Evolutionary conservation across 2,329 filamentous ascomycete species (phyloP), one percentile per base, ranked within the genome.

Genomic region (Helicocarpus griseus): DNA sequence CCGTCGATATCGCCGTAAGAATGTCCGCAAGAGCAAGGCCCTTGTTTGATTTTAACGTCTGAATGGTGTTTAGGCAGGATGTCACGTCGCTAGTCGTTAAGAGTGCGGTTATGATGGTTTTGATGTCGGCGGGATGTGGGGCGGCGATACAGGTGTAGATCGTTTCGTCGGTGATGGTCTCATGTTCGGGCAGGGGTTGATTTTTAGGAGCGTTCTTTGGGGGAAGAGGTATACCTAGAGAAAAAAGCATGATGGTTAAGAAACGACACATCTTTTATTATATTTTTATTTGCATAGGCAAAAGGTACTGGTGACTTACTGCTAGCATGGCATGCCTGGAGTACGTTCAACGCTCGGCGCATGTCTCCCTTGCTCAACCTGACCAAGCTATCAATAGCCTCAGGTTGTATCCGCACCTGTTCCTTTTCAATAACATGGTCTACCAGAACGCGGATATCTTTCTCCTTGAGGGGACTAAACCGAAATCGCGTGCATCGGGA

Each of bases 71-170:
- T 47, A 98, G 76, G 64, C 91, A 96, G 31, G 87, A 88, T 1
- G 87, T 94, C 46, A 98, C 87, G 64, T 98, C 91, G 50, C 82
- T 80, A 1, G 87, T 96, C 50, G 80, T 83, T 26, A 97, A 79
- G 29, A 98, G 77, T 0, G 89, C 95, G 58, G 85, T 79, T 58
- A 90, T 77, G 50, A 98, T 97, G 60, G 86, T 82, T 58, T 81
- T 78, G 63, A 97, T 89, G 61, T 95, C 91, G 22, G 85, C 82
- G 0, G 93, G 93, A 59, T 94, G 90, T 3, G 93, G 93, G 1
- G 91, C 91, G 7, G 93, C 93, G 64, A 98, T 95, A 69, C 93
- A 98, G 69, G 89, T 90, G 76, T 96, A 98, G 63, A 98, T 97
- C 6, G 83, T 85, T 19, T 87, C 89, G 65, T 95, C 86, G 33